Evolutionary conservation across 1,139 yeast species (phyloP).

Genomic region (Blastobotrys capitulatus): DNA sequence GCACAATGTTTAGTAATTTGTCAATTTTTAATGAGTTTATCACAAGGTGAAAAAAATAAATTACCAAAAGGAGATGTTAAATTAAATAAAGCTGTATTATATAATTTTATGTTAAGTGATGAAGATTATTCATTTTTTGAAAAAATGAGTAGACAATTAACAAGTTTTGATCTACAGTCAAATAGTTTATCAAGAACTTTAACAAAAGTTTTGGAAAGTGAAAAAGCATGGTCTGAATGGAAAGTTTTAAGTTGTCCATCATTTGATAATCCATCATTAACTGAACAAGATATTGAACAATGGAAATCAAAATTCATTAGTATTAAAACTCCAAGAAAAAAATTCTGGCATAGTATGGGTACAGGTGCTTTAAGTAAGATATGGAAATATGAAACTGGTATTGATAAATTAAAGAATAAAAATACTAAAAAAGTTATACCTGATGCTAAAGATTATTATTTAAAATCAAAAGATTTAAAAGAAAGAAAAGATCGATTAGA

Average conservation of each 20-base stretch:
- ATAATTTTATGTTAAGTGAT: slow-evolving; percentile 19
- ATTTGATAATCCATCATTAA: slow-evolving; percentile 23
- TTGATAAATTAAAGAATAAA: slow-evolving; percentile 19
- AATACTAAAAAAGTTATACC: slow-evolving; percentile 16
- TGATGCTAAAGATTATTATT: slow-evolving; percentile 19
- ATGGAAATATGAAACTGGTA: slow-evolving; percentile 31
- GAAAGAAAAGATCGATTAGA: neutral
- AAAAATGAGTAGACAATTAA: slow-evolving; percentile 5
- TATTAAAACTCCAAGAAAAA: slow-evolving; percentile 22
- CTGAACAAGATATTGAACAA: slow-evolving; percentile 10
- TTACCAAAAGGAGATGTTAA: slow-evolving; percentile 17
- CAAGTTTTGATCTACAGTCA: neutral
- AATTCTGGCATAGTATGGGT: slow-evolving; percentile 33
- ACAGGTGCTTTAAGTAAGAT: slow-evolving; percentile 32
- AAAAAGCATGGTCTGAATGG: slow-evolving; percentile 35
- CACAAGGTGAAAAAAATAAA: slow-evolving; percentile 18
- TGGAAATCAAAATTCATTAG: slow-evolving; percentile 17
- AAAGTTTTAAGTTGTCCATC: slow-evolving; percentile 32
- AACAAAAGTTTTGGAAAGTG: slow-evolving; percentile 24
- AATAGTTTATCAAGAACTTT: neutral
- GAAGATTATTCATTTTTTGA: slow-evolving; percentile 22
- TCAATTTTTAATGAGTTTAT: slow-evolving; percentile 28
- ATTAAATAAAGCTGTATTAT: slow-evolving; percentile 28
- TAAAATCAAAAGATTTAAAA: slow-evolving; percentile 12
- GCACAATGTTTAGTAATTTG: slow-evolving; percentile 31